These are phyloP conservation scores for Arthrobotrys entomopaga DNA, from an alignment of 2,329 filamentous ascomycete species.

Conservation along the genomic window DNA sequence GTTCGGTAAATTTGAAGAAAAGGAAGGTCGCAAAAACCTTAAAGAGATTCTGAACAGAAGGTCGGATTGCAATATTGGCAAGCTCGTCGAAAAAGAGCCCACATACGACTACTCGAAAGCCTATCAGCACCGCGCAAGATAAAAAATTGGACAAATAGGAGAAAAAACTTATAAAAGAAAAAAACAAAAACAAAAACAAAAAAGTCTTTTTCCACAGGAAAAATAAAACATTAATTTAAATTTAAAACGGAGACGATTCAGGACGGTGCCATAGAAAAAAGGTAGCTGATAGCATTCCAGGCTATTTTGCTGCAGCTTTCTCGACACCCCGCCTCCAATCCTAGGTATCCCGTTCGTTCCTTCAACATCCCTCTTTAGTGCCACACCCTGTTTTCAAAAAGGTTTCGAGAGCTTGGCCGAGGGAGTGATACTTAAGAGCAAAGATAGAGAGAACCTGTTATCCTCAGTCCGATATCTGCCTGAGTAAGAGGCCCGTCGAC, in stretches of 20 bases:
- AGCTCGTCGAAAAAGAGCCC: conserved; percentile 43
- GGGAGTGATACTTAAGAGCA: conserved; percentile 21
- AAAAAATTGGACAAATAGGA: neutral
- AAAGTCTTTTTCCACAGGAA: conserved; percentile 6
- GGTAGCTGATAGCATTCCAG: neutral
- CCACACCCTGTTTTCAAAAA: conserved; percentile 40
- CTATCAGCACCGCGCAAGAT: conserved; percentile 9
- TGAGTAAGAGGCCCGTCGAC: conserved; percentile 40
- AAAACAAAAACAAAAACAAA: conserved; percentile 16
- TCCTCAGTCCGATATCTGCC: conserved; percentile 13
- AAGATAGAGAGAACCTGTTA: conserved; percentile 17
- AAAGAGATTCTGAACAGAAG: conserved; percentile 48
- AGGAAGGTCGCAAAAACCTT: conserved; percentile 55
- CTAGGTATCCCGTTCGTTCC: conserved; percentile 32
- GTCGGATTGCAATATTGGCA: conserved; percentile 38
- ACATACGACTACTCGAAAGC: conserved; percentile 27
- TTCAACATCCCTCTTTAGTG: conserved; percentile 38
- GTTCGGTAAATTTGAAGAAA: conserved; percentile 55
- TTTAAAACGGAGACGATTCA: conserved; percentile 10
- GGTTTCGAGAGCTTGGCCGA: conserved; percentile 17
- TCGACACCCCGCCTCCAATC: conserved; percentile 41
- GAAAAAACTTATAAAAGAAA: neutral
- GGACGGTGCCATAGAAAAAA: conserved; percentile 17
- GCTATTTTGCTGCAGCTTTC: conserved; percentile 14
- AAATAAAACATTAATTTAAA: conserved; percentile 25